A percentile compares a stretch with the other conserved stretches of the same genome.
Evolutionary conservation across 163 green algal genomes (phyloP).

Genomic region (Coccomyxa subellipsoidea): DNA sequence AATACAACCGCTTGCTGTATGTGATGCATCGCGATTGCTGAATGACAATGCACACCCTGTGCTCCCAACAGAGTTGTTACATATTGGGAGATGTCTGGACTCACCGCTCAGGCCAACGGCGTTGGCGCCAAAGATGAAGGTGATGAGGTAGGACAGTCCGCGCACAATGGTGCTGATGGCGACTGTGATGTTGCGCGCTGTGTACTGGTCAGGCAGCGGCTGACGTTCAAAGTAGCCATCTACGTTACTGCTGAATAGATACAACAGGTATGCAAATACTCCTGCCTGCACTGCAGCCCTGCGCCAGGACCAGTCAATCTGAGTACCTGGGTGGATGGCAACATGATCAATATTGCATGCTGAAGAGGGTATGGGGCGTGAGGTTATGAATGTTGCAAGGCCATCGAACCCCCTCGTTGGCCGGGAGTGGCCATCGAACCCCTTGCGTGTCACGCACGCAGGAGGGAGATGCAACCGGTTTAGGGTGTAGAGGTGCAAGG

Average conservation of each 20-base stretch:
- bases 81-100: background rate
- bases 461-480: background rate
- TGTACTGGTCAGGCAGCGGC: constrained; percentile 56
- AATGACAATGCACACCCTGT: too few relatives aligned
- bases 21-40: too few relatives aligned
- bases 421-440: too few relatives aligned
- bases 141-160: constrained; percentile 83
- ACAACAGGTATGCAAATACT: constrained; percentile 61
- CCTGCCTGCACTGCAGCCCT: constrained; percentile 68
- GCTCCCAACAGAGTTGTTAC: too few relatives aligned
- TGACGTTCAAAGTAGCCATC: constrained; percentile 49
- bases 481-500: background rate
- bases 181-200: constrained; percentile 76
- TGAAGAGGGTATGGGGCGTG: too few relatives aligned
- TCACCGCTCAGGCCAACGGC: constrained; percentile 66
- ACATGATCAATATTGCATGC: too few relatives aligned
- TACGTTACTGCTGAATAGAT: constrained; percentile 59
- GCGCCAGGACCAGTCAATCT: constrained; percentile 4
- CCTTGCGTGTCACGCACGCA: background rate
- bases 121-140: constrained; percentile 90
- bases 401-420: too few relatives aligned
- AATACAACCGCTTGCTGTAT: too few relatives aligned
- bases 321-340: too few relatives aligned
- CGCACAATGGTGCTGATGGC: constrained; percentile 83
- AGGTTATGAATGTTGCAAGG: too few relatives aligned